Conservation (phyloP, 148 eudicot genomes). For the Pouteria glomerata region DNA sequence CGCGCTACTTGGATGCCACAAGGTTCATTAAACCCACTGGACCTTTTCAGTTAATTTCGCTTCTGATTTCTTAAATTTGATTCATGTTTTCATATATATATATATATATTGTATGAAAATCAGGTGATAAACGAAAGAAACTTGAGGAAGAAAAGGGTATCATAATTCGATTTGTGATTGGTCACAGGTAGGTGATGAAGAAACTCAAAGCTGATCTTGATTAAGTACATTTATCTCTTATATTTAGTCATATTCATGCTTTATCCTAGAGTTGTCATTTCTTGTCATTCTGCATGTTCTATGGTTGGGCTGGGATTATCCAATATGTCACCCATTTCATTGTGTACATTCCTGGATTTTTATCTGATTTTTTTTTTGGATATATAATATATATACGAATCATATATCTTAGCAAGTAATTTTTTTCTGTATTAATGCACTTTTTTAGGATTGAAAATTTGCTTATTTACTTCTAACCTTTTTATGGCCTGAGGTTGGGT, state of each 20-base stretch:
- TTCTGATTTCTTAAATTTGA: not conserved
- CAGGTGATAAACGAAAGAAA: slow-evolving; percentile 72
- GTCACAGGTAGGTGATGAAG: slow-evolving; percentile 57
- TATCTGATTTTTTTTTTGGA: too few species aligned
- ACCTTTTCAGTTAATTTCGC: not conserved
- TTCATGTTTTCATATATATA: too few species aligned
- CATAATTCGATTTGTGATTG: slow-evolving; percentile 79
- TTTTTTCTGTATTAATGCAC: not conserved
- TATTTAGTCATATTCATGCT: not conserved
- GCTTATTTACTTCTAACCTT: not conserved
- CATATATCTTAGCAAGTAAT: not conserved
- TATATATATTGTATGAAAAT: slow-evolving; percentile 3
- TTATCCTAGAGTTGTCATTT: not conserved
- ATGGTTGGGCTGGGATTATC: not conserved
- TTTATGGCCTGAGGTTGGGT: too few species aligned
- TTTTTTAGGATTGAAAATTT: not conserved
- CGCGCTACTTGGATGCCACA: slow-evolving; percentile 98
- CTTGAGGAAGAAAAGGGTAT: slow-evolving; percentile 94
- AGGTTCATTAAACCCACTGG: slow-evolving; percentile 39
- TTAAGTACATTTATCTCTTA: not conserved
- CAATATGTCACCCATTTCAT: too few species aligned
- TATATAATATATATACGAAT: too few species aligned
- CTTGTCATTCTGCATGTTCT: not conserved
- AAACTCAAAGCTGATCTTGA: not conserved
- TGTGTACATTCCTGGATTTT: too few species aligned